Evolutionary conservation across 176 grass and related monocot species (phyloP).

Genomic region (Tillandsia fasciculata): DNA sequence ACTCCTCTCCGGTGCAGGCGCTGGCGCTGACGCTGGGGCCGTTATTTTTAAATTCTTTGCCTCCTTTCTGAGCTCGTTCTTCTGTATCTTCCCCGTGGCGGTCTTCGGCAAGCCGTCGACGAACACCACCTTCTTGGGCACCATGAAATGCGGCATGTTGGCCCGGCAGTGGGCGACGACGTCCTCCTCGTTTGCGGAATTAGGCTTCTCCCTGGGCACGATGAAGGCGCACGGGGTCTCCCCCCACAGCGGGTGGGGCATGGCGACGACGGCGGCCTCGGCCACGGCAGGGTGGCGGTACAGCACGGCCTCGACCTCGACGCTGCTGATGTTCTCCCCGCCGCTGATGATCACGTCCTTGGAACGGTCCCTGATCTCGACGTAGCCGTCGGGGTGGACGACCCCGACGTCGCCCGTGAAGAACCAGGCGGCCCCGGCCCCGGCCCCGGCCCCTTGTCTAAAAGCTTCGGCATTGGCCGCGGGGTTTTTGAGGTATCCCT

Average conservation of each 20-base stretch:
- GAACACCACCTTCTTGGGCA: conserved; percentile 56
- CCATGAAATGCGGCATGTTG: conserved; percentile 46
- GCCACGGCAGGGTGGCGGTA: conserved; percentile 35
- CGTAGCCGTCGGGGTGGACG: conserved; percentile 62
- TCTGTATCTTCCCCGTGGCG: conserved; percentile 53
- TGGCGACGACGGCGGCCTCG: conserved; percentile 50
- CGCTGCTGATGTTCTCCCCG: conserved; percentile 67
- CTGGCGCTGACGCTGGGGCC: neutral
- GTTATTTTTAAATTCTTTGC: conserved; percentile 14
- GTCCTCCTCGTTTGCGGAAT: conserved; percentile 26
- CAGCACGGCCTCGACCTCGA: conserved; percentile 56
- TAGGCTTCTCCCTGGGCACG: conserved; percentile 14
- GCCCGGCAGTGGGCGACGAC: conserved; percentile 36
- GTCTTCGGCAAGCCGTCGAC: conserved; percentile 33
- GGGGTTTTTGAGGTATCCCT: conserved; percentile 59
- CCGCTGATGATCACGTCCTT: conserved; percentile 73
- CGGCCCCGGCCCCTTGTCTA: conserved; percentile 11
- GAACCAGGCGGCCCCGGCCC: conserved; percentile 28
- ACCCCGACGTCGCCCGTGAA: conserved; percentile 65
- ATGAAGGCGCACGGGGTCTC: conserved; percentile 14
- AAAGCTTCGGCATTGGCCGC: conserved; percentile 33
- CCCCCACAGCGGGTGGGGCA: conserved; percentile 39
- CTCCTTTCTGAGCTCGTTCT: conserved; percentile 32
- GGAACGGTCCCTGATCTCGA: conserved; percentile 78
- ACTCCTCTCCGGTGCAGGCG: no score